Conservation (phyloP, 106 monocot genomes). For the Ottelia alismoides region DNA sequence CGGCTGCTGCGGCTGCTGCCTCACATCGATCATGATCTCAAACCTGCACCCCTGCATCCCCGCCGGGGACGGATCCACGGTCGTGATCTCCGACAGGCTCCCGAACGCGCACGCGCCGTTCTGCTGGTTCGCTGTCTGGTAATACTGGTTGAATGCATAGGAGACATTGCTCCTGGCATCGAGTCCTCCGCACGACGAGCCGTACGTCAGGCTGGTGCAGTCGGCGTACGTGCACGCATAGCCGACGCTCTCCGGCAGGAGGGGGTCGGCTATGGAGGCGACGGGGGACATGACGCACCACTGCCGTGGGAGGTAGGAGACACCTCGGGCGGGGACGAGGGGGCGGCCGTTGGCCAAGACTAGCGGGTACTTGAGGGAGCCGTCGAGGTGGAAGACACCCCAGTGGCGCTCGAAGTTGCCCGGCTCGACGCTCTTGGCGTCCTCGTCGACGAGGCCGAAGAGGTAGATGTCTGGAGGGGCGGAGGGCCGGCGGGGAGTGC, state of each 20-base stretch:
- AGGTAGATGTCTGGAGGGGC: slow-evolving; percentile 4
- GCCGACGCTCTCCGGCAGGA: slow-evolving; percentile 6
- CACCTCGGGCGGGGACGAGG: slow-evolving; percentile 1
- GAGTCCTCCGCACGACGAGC: slow-evolving; percentile 12
- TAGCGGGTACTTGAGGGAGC: slow-evolving; percentile 52
- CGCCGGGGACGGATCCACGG: slow-evolving; percentile 16
- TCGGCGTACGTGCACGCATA: slow-evolving; percentile 17
- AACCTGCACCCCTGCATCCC: slow-evolving; percentile 38
- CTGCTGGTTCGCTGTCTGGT: slow-evolving; percentile 18
- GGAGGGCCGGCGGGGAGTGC: slow-evolving; percentile 7
- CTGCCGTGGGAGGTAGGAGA: slow-evolving; percentile 1
- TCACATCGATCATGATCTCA: slow-evolving; percentile 12
- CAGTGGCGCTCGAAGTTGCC: slow-evolving; percentile 19
- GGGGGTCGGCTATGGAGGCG: background rate
- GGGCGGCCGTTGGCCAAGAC: slow-evolving; percentile 5
- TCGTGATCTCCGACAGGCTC: slow-evolving; percentile 17
- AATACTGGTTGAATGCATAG: slow-evolving; percentile 27
- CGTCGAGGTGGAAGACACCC: slow-evolving; percentile 54
- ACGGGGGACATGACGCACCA: slow-evolving; percentile 15
- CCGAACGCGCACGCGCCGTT: slow-evolving; percentile 20
- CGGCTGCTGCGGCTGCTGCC: too few species aligned
- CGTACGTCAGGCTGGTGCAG: slow-evolving; percentile 17
- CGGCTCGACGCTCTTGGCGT: slow-evolving; percentile 7
- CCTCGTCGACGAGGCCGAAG: slow-evolving; percentile 16
- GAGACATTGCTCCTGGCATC: slow-evolving; percentile 16